These are phyloP conservation scores for Ceriops decandra DNA, from an alignment of 345 rosid species.

Conservation along the genomic window DNA sequence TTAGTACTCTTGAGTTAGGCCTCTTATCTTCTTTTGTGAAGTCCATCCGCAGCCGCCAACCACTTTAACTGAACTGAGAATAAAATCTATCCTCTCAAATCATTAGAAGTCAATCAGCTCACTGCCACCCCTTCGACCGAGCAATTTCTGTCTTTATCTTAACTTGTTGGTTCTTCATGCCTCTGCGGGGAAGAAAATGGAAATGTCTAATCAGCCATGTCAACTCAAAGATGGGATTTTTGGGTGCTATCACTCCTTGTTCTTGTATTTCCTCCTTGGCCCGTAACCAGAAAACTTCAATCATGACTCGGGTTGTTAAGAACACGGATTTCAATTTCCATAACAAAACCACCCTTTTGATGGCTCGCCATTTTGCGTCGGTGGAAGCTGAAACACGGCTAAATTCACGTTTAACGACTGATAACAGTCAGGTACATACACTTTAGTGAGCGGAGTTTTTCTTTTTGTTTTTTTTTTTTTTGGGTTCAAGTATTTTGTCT, in stretches of 20 bases:
- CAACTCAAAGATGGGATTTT: slow-evolving; percentile 26
- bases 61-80: too few species aligned
- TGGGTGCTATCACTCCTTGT: not conserved
- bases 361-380: slow-evolving; percentile 1
- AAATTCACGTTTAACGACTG: not conserved
- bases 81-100: not conserved
- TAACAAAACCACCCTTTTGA: not conserved
- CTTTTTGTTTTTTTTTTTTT: not conserved
- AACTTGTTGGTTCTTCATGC: slow-evolving; percentile 19
- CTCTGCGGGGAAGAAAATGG: slow-evolving; percentile 19
- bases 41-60: too few species aligned
- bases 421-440: not conserved
- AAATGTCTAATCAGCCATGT: slow-evolving; percentile 19
- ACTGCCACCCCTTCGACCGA: too few species aligned
- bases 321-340: slow-evolving; percentile 7
- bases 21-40: too few species aligned
- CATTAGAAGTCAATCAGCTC: not conserved
- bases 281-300: not conserved
- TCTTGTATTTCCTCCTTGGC: not conserved
- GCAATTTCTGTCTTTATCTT: too few species aligned
- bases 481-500: not conserved
- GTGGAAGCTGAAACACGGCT: not conserved
- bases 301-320: not conserved
- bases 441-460: not conserved
- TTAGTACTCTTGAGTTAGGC: too few species aligned